Evolutionary conservation across 1,284 basidiomycete genomes (phyloP), one percentile per base, ranked within the genome.

Genomic region (Moniliella sp.): DNA sequence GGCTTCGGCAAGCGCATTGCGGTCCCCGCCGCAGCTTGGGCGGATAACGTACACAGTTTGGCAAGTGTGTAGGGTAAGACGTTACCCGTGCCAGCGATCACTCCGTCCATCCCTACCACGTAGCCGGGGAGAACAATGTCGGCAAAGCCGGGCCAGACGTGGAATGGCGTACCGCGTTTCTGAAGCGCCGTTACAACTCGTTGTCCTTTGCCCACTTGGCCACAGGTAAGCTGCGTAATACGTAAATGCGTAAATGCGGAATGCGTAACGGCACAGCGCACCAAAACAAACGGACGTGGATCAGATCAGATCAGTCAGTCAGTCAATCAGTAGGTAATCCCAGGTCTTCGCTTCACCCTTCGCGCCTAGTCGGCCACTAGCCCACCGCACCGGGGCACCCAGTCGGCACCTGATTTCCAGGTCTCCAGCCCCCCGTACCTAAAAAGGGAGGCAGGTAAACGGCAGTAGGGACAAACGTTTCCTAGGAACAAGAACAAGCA

Each of bases 181-280:
- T 23, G 21, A n/a, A 23, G 21, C 7, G 21, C 21, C 7, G 21
- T 7, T 7, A 23, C 21, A 43, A 88, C 76, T 36, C 82, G 71
- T 15, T 76, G 78, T 46, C 84, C 68, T 63, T 88, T 88, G 34
- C 82, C 82, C 38, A 88, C 77, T 43, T 77, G 78, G 26, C 78
- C 80, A 52, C 82, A 86, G 17, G 78, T 80, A 7, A 23, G 21
- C 21, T n/a, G n/a, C n/a, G n/a, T n/a, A n/a, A n/a, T n/a, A n/a
- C n/a, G n/a, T n/a, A n/a, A n/a, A n/a, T n/a, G n/a, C n/a, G n/a
- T n/a, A n/a, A n/a, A n/a, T n/a, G n/a, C n/a, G n/a, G n/a, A n/a
- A n/a, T n/a, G n/a, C n/a, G n/a, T n/a, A n/a, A n/a, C n/a, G n/a
- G n/a, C n/a, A n/a, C n/a, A n/a, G n/a, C n/a, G n/a, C n/a, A n/a